Percentiles rank a stretch among this genome's conserved stretches.
Evolutionary conservation across 2,329 filamentous ascomycete genomes (phyloP).

Genomic region (Xylariaceae sp.): DNA sequence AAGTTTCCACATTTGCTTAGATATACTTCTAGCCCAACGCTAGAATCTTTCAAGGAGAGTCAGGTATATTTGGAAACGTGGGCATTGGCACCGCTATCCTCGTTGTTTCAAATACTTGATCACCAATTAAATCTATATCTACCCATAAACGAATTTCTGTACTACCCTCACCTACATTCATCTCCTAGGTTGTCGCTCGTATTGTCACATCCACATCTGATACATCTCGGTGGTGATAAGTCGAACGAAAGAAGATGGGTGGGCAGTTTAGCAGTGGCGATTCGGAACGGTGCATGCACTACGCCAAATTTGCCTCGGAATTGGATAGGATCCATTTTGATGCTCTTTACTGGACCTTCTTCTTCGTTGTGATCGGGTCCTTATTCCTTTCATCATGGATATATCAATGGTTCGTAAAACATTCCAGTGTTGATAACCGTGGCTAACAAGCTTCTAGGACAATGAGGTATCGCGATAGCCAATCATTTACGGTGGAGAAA

Average conservation of each 20-base stretch:
- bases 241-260: constrained; percentile 40
- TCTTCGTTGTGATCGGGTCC: constrained; percentile 44
- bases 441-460: constrained; percentile 31
- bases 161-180: too few relatives aligned
- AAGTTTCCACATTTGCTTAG: too few relatives aligned
- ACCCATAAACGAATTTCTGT: too few relatives aligned
- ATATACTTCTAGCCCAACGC: too few relatives aligned
- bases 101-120: too few relatives aligned
- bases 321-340: constrained; percentile 46
- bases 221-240: too few relatives aligned
- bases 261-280: constrained; percentile 43
- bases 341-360: constrained; percentile 49
- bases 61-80: too few relatives aligned
- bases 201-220: not conserved
- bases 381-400: constrained; percentile 47
- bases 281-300: constrained; percentile 44
- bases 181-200: not conserved
- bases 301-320: constrained; percentile 47
- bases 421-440: not conserved
- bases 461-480: constrained; percentile 45
- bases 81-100: too few relatives aligned
- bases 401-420: constrained; percentile 41
- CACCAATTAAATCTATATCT: too few relatives aligned
- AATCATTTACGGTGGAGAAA: constrained; percentile 41
- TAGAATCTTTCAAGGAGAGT: too few relatives aligned